phyloP scores from a whole-genome alignment of 306 rosid species.

The Vigna mungo region DNA sequence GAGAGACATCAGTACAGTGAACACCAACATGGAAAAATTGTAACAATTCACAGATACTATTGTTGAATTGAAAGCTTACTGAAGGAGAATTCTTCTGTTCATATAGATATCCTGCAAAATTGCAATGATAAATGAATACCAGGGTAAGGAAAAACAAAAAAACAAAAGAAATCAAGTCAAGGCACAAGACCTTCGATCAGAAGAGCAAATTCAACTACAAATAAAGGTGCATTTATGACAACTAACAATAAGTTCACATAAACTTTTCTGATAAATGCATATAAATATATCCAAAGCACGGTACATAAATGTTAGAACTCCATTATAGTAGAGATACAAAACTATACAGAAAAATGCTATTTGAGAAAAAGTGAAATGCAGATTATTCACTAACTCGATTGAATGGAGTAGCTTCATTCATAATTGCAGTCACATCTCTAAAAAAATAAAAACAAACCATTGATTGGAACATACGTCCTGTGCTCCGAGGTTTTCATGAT shows the following conservation, averaged over 20 bases:
- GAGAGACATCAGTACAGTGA: constrained; percentile 32
- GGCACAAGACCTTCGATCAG: background rate
- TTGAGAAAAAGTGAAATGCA: background rate
- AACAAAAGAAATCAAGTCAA: background rate
- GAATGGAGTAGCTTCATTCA: constrained; percentile 5
- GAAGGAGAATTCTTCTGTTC: constrained; percentile 70
- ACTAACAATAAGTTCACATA: constrained; percentile 9
- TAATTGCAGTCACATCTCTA: background rate
- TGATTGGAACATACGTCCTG: background rate
- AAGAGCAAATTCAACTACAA: background rate
- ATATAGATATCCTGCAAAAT: constrained; percentile 71
- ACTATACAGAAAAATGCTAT: background rate
- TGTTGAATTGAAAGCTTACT: constrained; percentile 58
- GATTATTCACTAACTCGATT: constrained; percentile 23
- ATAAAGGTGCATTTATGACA: background rate
- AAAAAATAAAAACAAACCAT: background rate
- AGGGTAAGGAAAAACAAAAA: background rate
- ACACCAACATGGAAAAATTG: constrained; percentile 15
- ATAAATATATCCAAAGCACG: constrained; percentile 7
- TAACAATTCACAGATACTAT: constrained; percentile 31
- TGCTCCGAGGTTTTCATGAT: background rate
- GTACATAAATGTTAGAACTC: background rate
- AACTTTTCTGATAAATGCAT: background rate
- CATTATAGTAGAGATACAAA: constrained; percentile 8
- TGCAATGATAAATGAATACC: constrained; percentile 12